Base-by-base conservation (phyloP, 805 yeast species). In the Pichia ethanolica region DNA sequence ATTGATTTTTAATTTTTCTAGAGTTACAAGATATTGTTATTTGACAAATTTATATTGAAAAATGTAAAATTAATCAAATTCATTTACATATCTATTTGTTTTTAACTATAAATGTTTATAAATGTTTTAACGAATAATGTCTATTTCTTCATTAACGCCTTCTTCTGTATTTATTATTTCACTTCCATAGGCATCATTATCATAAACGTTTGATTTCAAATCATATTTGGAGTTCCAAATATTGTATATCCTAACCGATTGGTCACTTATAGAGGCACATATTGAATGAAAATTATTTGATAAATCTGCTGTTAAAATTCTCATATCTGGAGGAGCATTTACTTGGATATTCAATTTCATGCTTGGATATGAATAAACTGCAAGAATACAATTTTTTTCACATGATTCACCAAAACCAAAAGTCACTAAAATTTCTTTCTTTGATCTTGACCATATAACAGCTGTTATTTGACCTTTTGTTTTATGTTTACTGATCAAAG, bases 391-490 rank as follows among this genome's bases (percentile, higher is more conserved):
- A 1, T 83, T 79, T 9, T 70, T 69, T 1, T 71, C 73, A 3
- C 66, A 45, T 14, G 49, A 59, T 46, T 78, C 79, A 9, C 89
- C 83, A 61, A 83, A 89, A 0, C 97, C 97, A 68, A 82, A 89
- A 0, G 95, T 86, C 0, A 85, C 91, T 12, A 79, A 80, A 3
- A 89, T 64, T 58, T 89, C 88, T 51, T 77, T 78, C 48, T 72
- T 71, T 30, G 72, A 71, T 13, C 64, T 67, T 1, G 91, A 83
- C 97, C 97, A 89, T 25, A 78, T 70, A 37, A 89, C 64, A 0
- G 95, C 78, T 0, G 97, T 89, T 4, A 89, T 75, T 61, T 90
- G 97, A 1, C 86, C 83, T 27, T 72, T 72, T 1, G 93, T 82
- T 41, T 73, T 68, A 39, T 72, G 62, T 27, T 81, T 71, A 8